Base-by-base conservation (phyloP, 257 asterid genomes). In the Mitragyna speciosa region DNA sequence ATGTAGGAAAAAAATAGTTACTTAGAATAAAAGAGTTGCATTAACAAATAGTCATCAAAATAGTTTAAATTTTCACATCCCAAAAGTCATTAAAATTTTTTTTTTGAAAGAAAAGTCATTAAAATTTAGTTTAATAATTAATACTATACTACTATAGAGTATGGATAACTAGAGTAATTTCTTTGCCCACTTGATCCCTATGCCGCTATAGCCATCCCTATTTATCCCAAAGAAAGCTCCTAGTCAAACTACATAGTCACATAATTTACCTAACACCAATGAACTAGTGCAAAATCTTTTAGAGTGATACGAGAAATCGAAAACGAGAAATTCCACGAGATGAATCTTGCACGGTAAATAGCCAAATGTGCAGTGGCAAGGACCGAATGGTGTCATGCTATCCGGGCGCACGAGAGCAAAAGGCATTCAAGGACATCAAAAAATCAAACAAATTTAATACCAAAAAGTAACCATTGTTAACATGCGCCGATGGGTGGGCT, bases 371-470 rank as follows among this genome's bases (percentile, higher is more conserved):
- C 30, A 33, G 28, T 66, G 76, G 76, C 71, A 41, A 51, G 76
- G 76, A 80, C 72, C 69, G 70, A 56, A 59, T 76, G 84, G 80
- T 81, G 84, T 81, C 78, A 76, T 48, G 78, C 68, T 78, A 76
- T 76, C 81, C 84, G 84, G 84, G 81, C 81, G 76, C 81, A 81
- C 77, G 74, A 76, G 70, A 81, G 81, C 81, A 70, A 76, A 54
- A 76, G 61, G 67, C 49, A 64, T 70, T 64, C 20, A 78, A 20
- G 33, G 48, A 31, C 81, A 26, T 64, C 22, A 36, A 48, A 49
- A 70, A 14, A 61, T 31, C 49, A 17, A 39, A 52, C 66, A 61
- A n/a, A 36, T 6, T 1, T 28, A 72, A 31, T 0, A 45, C 10
- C 20, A 28, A 45, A 52, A 72, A 70, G 66, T 61, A 83, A 79